Conservation (phyloP, 495 filamentous ascomycete genomes). For the Beverwykella pulmonaria region DNA sequence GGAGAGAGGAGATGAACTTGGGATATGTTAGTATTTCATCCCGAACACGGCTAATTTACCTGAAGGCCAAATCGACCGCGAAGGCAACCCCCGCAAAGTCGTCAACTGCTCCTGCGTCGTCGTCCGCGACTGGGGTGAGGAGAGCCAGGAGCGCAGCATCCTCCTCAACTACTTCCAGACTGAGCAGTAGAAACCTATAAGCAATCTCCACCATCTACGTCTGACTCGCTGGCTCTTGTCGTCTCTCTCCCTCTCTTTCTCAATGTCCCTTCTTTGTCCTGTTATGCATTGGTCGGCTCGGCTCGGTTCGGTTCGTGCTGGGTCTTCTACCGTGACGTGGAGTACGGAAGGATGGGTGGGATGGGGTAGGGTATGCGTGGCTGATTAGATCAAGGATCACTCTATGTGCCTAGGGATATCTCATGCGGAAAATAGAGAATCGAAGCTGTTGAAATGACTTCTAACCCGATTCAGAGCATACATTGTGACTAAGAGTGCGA, state of each 20-base stretch:
- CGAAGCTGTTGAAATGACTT: too few species aligned
- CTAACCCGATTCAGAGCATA: too few species aligned
- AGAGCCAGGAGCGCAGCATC: conserved; percentile 95
- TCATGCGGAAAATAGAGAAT: too few species aligned
- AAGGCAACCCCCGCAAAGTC: conserved; percentile 98
- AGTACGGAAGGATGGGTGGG: background rate
- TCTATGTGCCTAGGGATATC: too few species aligned
- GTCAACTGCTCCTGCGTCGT: conserved; percentile 99
- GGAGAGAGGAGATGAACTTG: too few species aligned
- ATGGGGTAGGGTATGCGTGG: background rate
- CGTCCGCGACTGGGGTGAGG: conserved; percentile 99
- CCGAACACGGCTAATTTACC: conserved; percentile 10
- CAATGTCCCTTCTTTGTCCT: too few species aligned
- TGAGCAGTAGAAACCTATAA: conserved; percentile 60
- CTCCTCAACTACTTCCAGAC: conserved; percentile 99
- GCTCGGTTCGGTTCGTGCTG: background rate
- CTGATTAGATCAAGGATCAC: background rate
- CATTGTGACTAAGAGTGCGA: too few species aligned
- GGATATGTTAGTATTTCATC: too few species aligned
- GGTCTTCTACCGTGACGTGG: background rate
- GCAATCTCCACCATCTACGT: background rate
- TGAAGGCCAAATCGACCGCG: conserved; percentile 92
- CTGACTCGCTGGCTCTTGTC: background rate
- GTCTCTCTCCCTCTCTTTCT: conserved; percentile 5
- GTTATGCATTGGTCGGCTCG: conserved; percentile 3